These are phyloP conservation scores for Cucurbita pepo DNA, from an alignment of 306 rosid genomes.

Conservation along the genomic window DNA sequence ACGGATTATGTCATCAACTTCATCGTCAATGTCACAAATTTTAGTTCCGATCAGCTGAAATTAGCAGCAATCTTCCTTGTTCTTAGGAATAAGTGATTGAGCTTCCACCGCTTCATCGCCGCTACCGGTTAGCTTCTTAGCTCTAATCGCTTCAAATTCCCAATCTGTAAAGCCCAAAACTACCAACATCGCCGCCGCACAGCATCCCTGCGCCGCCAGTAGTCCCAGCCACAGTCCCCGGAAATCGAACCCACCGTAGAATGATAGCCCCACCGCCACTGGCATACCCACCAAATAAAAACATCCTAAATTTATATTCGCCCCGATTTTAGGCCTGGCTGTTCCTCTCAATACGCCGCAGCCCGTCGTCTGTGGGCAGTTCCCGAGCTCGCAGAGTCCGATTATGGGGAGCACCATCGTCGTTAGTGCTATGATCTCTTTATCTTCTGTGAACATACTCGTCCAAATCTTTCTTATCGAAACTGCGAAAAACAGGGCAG, in stretches of 20 bases:
- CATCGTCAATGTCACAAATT: neutral
- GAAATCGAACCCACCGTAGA: slow-evolving; percentile 55
- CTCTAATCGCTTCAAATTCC: slow-evolving; percentile 55
- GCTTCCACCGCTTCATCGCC: slow-evolving; percentile 12
- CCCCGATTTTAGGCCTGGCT: slow-evolving; percentile 81
- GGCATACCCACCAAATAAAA: slow-evolving; percentile 89
- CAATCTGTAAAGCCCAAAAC: slow-evolving; percentile 58
- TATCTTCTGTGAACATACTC: slow-evolving; percentile 51
- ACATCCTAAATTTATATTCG: slow-evolving; percentile 67
- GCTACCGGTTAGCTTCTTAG: slow-evolving; percentile 36
- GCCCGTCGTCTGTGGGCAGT: slow-evolving; percentile 91
- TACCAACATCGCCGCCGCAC: slow-evolving; percentile 73
- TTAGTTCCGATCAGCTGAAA: neutral
- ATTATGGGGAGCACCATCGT: slow-evolving; percentile 69
- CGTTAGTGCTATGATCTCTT: slow-evolving; percentile 44
- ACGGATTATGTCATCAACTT: slow-evolving; percentile 13
- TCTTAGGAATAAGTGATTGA: slow-evolving; percentile 13
- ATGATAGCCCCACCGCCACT: slow-evolving; percentile 48
- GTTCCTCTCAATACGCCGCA: slow-evolving; percentile 87
- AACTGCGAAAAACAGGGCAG: slow-evolving; percentile 44
- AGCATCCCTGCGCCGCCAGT: slow-evolving; percentile 74
- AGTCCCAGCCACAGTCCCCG: slow-evolving; percentile 79
- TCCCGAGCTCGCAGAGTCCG: slow-evolving; percentile 84
- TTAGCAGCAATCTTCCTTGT: slow-evolving; percentile 24
- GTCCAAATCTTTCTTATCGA: slow-evolving; percentile 69